Percentiles rank a stretch among this genome's conserved stretches.
Evolutionary conservation across 305 asterid species (phyloP).

Genomic region (Plantago coronopus): DNA sequence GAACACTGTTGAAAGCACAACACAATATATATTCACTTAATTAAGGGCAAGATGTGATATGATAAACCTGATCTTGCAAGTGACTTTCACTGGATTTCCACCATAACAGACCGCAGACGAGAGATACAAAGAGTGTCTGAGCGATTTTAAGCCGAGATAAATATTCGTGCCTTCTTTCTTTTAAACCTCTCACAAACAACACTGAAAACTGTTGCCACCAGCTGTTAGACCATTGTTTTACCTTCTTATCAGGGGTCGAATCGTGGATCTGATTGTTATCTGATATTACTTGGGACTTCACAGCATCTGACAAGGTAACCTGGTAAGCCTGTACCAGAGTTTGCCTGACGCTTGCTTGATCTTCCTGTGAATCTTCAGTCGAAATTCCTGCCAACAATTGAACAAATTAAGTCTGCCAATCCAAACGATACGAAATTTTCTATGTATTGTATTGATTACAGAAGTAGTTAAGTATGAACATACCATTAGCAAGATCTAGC

Average conservation of each 20-base stretch:
- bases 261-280: slow-evolving; percentile 14
- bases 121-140: slow-evolving; percentile 46
- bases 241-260: slow-evolving; percentile 25
- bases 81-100: slow-evolving; percentile 53
- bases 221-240: slow-evolving; percentile 45
- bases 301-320: slow-evolving; percentile 30
- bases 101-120: slow-evolving; percentile 65
- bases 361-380: slow-evolving; percentile 42
- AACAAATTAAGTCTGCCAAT: background rate
- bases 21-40: too few relatives aligned
- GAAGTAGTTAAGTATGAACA: background rate
- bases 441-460: background rate
- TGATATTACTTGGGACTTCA: slow-evolving; percentile 33
- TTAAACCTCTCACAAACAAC: slow-evolving; percentile 60
- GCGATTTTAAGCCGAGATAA: slow-evolving; percentile 54
- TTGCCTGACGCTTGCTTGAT: slow-evolving; percentile 47
- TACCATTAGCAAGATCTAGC: slow-evolving; percentile 85
- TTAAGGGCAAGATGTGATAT: background rate
- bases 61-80: slow-evolving; percentile 73
- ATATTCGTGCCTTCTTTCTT: slow-evolving; percentile 72
- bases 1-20: too few relatives aligned
- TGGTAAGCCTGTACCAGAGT: slow-evolving; percentile 40
- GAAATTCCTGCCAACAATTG: slow-evolving; percentile 39
- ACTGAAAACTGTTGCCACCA: slow-evolving; percentile 76
- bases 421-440: background rate